Conservation (phyloP, 2,329 filamentous ascomycete genomes). For the Allantophomopsis cytisporea region DNA sequence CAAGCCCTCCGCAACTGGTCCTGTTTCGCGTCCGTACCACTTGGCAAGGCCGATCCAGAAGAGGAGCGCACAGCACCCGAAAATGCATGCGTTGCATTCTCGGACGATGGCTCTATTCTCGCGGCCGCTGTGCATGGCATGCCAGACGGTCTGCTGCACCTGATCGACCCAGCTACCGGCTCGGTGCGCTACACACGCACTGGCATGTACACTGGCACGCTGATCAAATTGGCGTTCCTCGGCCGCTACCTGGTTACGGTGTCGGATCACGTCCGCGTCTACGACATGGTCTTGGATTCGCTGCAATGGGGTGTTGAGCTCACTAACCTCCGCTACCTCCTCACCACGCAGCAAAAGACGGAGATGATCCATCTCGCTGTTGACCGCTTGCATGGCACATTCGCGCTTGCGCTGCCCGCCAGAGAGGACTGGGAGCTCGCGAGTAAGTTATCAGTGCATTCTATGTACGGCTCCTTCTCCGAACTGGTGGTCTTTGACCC, state of each 20-base stretch:
- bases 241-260: conserved; percentile 64
- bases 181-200: conserved; percentile 52
- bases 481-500: conserved; percentile 54
- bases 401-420: conserved; percentile 44
- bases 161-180: conserved; percentile 63
- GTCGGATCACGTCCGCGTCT: conserved; percentile 61
- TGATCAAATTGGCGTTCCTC: conserved; percentile 58
- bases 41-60: conserved; percentile 25
- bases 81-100: conserved; percentile 60
- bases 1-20: conserved; percentile 61
- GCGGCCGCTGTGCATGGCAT: conserved; percentile 47
- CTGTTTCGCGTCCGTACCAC: conserved; percentile 44
- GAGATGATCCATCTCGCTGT: conserved; percentile 56
- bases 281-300: conserved; percentile 71
- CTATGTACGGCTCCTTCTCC: conserved; percentile 27
- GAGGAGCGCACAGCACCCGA: conserved; percentile 6
- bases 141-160: conserved; percentile 50
- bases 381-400: conserved; percentile 49
- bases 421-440: conserved; percentile 14
- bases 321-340: conserved; percentile 22
- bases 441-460: conserved; percentile 22
- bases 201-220: conserved; percentile 49
- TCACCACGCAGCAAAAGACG: conserved; percentile 20
- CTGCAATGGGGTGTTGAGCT: conserved; percentile 54
- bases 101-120: conserved; percentile 73